phyloP scores from a whole-genome alignment of 805 yeast genomes.

The Candida dajiaensis region DNA sequence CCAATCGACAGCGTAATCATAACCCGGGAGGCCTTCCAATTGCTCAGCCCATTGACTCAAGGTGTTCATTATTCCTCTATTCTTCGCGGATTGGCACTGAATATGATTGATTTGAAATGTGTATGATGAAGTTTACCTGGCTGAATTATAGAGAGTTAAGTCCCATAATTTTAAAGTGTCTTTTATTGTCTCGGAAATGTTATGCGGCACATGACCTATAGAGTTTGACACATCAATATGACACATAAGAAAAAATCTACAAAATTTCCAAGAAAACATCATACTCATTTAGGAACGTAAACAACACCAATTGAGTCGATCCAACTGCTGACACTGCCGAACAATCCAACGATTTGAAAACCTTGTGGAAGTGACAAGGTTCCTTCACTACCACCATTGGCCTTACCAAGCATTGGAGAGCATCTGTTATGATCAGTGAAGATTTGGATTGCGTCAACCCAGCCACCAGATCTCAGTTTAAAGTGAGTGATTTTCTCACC shows the following conservation, averaged over 20 bases:
- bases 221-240: background rate
- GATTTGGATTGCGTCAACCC: conserved; percentile 86
- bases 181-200: too few relatives aligned
- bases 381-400: conserved; percentile 58
- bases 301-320: conserved; percentile 66
- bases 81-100: background rate
- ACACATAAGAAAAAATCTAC: too few relatives aligned
- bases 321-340: conserved; percentile 69
- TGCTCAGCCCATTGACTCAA: conserved; percentile 23
- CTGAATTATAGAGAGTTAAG: too few relatives aligned
- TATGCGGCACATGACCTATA: too few relatives aligned
- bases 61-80: conserved; percentile 11
- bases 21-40: conserved; percentile 52
- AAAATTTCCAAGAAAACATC: background rate
- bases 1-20: conserved; percentile 44
- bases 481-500: conserved; percentile 61
- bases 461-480: conserved; percentile 66
- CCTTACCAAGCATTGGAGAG: conserved; percentile 60
- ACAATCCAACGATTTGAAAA: conserved; percentile 57
- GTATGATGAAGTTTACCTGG: too few relatives aligned
- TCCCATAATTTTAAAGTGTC: too few relatives aligned
- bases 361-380: conserved; percentile 62
- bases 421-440: conserved; percentile 51
- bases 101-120: background rate
- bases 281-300: conserved; percentile 33